phyloP scores from a whole-genome alignment of 2,329 filamentous ascomycete genomes.

The Xylaria digitata region DNA sequence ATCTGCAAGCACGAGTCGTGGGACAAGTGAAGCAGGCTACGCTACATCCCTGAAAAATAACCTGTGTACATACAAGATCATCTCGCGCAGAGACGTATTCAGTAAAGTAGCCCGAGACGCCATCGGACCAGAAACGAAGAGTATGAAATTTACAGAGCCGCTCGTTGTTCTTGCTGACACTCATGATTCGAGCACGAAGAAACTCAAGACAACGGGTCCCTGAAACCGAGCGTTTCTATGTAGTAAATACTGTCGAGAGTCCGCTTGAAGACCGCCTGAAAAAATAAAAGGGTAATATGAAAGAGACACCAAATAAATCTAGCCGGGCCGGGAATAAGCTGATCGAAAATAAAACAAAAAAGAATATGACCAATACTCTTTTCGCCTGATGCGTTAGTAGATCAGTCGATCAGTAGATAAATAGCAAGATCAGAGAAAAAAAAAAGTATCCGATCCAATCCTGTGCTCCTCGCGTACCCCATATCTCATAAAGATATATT shows the following conservation, averaged over 20 bases:
- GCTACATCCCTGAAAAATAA: conserved; percentile 19
- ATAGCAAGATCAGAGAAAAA: conserved; percentile 29
- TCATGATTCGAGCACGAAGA: conserved; percentile 9
- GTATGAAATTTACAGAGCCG: neutral
- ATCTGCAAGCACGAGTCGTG: conserved; percentile 18
- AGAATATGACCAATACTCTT: conserved; percentile 20
- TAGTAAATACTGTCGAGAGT: conserved; percentile 6
- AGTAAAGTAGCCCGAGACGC: conserved; percentile 18
- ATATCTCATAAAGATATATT: conserved; percentile 41
- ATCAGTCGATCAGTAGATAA: conserved; percentile 27
- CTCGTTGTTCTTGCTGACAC: neutral
- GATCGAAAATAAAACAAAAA: conserved; percentile 27
- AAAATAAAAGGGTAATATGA: conserved; percentile 28
- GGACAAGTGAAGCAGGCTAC: conserved; percentile 6
- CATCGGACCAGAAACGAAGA: conserved; percentile 25
- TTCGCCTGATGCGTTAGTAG: conserved; percentile 10
- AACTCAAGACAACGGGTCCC: conserved; percentile 5
- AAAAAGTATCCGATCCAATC: conserved; percentile 31
- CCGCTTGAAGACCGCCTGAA: neutral
- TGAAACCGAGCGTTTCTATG: conserved; percentile 14
- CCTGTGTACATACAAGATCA: conserved; percentile 31
- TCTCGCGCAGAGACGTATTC: conserved; percentile 13
- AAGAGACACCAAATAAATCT: conserved; percentile 30
- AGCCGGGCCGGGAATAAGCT: conserved; percentile 26
- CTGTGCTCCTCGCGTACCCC: conserved; percentile 37